phyloP scores from a whole-genome alignment of 768 basidiomycete species.

The Amanita phalloides region DNA sequence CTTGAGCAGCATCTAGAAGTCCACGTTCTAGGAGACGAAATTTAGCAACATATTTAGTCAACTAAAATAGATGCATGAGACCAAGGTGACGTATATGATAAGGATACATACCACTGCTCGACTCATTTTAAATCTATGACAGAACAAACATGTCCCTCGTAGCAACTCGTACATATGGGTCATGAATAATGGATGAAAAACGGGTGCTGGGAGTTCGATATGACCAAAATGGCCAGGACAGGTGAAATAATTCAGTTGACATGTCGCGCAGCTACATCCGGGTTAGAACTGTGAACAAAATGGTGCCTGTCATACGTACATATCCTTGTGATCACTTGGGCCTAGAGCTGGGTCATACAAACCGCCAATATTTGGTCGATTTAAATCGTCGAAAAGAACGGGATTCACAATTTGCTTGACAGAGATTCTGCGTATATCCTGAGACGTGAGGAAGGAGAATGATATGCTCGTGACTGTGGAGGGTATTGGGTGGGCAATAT shows the following conservation, averaged over 20 bases:
- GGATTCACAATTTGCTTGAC: conserved; percentile 97
- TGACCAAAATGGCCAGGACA: conserved; percentile 99
- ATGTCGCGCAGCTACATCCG: conserved; percentile 75
- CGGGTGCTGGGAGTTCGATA: conserved; percentile 90
- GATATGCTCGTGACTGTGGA: conserved; percentile 76
- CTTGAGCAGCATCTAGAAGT: conserved; percentile 70
- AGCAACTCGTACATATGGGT: conserved; percentile 80
- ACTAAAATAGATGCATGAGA: conserved; percentile 26
- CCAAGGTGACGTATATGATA: not conserved
- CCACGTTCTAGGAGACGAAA: conserved; percentile 85
- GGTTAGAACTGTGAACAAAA: conserved; percentile 9
- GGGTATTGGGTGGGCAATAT: conserved; percentile 84
- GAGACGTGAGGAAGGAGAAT: conserved; percentile 84
- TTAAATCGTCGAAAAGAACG: conserved; percentile 85
- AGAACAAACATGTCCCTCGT: conserved; percentile 85
- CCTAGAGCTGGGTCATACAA: conserved; percentile 95
- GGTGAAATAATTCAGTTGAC: conserved; percentile 83
- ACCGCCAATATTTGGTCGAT: conserved; percentile 84
- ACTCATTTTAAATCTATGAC: conserved; percentile 82
- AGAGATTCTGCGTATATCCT: conserved; percentile 89
- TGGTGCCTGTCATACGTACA: conserved; percentile 45
- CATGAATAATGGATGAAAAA: conserved; percentile 97
- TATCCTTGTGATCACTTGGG: conserved; percentile 78
- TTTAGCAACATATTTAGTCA: conserved; percentile 78
- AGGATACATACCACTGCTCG: conserved; percentile 47